Evolutionary conservation across 2,329 filamentous ascomycete genomes (phyloP), one percentile per base, ranked within the genome.

Genomic region (Emmonsiellopsis sp.): DNA sequence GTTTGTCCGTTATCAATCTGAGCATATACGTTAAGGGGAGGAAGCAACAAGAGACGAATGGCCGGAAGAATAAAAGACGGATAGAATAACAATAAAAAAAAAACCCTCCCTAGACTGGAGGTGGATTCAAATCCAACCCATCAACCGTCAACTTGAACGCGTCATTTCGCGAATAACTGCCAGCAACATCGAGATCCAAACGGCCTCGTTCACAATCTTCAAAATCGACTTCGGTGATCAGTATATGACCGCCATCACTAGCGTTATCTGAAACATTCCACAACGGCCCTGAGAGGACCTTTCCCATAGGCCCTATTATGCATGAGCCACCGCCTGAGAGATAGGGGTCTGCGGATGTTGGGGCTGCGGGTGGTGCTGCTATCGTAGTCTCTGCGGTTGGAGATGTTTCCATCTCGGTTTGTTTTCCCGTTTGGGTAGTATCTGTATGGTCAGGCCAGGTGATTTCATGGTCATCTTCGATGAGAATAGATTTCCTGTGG

Each of bases 141-240:
- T 82, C 76, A 2, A 84, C 81, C 0, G 70, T 78, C 53, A 85
- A 64, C 58, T 76, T 76, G 63, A 85, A 85, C 13, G 79, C 74
- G 65, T 85, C 84, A 57, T 79, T 86, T 66, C 89, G 79, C 2
- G 89, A 91, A 69, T 95, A 95, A 65, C 86, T 90, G 0, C 91
- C 91, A 2, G 83, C 89, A 38, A 88, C 83, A 73, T 95, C 91
- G 46, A 95, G 68, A 67, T 95, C 90, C 59, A 95, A 67, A 51
- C 89, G 76, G 0, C 90, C 91, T 8, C 88, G 78, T 59, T 90
- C 81, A 62, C 91, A 95, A 60, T 95, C 89, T 47, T 94, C 87
- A 63, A 96, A 85, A 64, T 96, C 89, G 3, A 91, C 84, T 58
- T 93, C 87, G 0, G 81, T 77, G 35, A 80, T 80, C 50, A 90